A percentile compares a stretch with the other conserved stretches of the same genome.
Conservation (phyloP, 2,329 filamentous ascomycete genomes). For the Colletotrichum orchidophilum region DNA sequence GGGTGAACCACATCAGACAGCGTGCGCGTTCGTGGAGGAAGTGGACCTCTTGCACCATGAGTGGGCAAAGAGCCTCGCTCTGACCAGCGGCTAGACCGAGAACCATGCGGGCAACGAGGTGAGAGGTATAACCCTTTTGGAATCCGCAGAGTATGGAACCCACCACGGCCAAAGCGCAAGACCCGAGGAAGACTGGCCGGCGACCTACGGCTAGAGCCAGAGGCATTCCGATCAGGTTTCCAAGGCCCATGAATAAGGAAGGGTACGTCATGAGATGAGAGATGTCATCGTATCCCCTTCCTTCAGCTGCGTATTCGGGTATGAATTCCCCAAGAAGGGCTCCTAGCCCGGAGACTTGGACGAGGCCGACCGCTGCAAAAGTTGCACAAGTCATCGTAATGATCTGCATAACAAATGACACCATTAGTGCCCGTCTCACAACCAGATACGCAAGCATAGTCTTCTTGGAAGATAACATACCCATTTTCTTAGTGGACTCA, state of each 20-base stretch:
- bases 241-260: conserved; percentile 42
- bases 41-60: conserved; percentile 52
- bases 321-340: conserved; percentile 21
- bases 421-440: rapidly evolving
- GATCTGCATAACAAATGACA: neutral
- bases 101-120: conserved; percentile 48
- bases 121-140: conserved; percentile 44
- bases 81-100: conserved; percentile 52
- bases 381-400: conserved; percentile 15
- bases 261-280: conserved; percentile 21
- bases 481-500: conserved; percentile 19
- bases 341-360: conserved; percentile 20
- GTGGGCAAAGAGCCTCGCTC: conserved; percentile 51
- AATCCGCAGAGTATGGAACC: conserved; percentile 41
- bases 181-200: conserved; percentile 43
- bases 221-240: conserved; percentile 43
- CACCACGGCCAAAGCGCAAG: conserved; percentile 41
- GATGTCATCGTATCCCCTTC: conserved; percentile 18
- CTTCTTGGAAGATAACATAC: neutral
- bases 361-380: conserved; percentile 8
- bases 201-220: conserved; percentile 47
- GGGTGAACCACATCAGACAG: conserved; percentile 52
- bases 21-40: conserved; percentile 54
- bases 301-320: conserved; percentile 16
- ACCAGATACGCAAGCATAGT: rapidly evolving